A percentile compares a stretch with the other conserved stretches of the same genome.
phyloP scores from a whole-genome alignment of 164 flowering plant genomes.

The Nymphaea thermarum region DNA sequence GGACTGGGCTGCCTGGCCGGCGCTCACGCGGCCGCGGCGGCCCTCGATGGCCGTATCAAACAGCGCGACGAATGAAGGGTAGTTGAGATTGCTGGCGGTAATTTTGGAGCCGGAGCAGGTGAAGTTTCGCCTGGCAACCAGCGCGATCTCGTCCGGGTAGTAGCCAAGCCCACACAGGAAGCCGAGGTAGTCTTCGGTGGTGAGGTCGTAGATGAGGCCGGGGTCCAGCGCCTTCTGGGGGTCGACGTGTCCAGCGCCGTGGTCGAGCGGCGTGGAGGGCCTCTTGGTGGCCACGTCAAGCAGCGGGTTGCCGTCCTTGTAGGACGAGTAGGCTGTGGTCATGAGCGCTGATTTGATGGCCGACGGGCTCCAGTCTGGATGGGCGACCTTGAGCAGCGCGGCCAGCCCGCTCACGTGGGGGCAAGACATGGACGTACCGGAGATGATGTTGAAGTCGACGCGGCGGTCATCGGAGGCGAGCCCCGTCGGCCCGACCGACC shows the following conservation, averaged over 20 bases:
- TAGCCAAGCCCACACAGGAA: conserved; percentile 72
- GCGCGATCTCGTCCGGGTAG: conserved; percentile 29
- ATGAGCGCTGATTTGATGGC: conserved; percentile 69
- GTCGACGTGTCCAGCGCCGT: conserved; percentile 78
- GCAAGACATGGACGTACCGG: conserved; percentile 92
- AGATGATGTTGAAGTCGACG: conserved; percentile 58
- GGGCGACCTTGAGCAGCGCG: conserved; percentile 54
- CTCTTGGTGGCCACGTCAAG: conserved; percentile 42
- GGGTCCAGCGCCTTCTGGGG: conserved; percentile 73
- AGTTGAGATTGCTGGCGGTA: conserved; percentile 40
- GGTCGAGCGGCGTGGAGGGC: conserved; percentile 66
- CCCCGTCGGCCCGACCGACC: conserved; percentile 51
- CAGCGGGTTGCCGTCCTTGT: conserved; percentile 37
- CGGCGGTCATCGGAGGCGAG: conserved; percentile 33
- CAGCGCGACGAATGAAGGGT: conserved; percentile 72
- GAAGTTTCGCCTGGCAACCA: conserved; percentile 21
- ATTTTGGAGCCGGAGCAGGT: conserved; percentile 24
- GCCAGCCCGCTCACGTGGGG: conserved; percentile 81
- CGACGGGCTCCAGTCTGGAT: conserved; percentile 83
- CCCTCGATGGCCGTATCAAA: conserved; percentile 30
- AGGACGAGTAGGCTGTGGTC: conserved; percentile 62
- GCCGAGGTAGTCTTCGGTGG: conserved; percentile 43
- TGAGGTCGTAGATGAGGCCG: conserved; percentile 75
- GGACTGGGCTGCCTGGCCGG: background rate
- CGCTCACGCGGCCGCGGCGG: conserved; percentile 10